Conservation (phyloP, 2,329 filamentous ascomycete genomes). For the Boeremia lycopersici region DNA sequence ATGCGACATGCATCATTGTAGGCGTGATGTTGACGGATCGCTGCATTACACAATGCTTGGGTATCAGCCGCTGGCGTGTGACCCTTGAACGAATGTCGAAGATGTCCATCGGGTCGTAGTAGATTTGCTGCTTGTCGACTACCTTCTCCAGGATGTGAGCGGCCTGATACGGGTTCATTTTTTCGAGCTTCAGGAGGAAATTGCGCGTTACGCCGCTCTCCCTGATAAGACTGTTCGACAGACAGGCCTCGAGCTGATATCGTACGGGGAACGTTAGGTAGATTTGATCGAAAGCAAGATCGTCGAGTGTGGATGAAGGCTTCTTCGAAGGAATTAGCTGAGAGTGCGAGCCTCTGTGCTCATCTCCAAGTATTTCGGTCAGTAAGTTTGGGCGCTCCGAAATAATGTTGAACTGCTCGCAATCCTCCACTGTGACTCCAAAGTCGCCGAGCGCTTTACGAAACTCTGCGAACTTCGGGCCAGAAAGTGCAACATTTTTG, state of each 20-base stretch:
- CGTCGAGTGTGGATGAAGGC: constrained; percentile 28
- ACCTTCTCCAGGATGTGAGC: constrained; percentile 75
- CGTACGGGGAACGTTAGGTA: constrained; percentile 67
- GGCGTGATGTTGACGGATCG: constrained; percentile 83
- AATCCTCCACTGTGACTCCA: constrained; percentile 65
- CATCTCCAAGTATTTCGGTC: constrained; percentile 38
- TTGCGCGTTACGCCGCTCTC: constrained; percentile 73
- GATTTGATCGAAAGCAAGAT: constrained; percentile 40
- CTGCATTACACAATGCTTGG: constrained; percentile 74
- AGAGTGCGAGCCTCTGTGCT: constrained; percentile 33
- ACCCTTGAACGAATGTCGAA: constrained; percentile 59
- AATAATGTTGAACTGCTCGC: constrained; percentile 52
- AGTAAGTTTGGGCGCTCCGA: constrained; percentile 21
- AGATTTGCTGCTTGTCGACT: constrained; percentile 65
- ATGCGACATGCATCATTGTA: constrained; percentile 77
- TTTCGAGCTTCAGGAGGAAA: constrained; percentile 69
- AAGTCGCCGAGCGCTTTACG: constrained; percentile 68
- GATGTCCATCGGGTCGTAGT: constrained; percentile 74
- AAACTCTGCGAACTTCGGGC: constrained; percentile 52
- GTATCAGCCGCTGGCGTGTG: constrained; percentile 55
- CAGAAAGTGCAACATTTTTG: constrained; percentile 36
- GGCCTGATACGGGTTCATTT: constrained; percentile 61
- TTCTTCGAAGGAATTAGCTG: constrained; percentile 18
- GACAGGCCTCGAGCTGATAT: constrained; percentile 91
- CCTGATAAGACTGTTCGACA: constrained; percentile 78